Evolutionary conservation across 345 rosid species (phyloP).

Genomic region (Arabidopsis suecica): DNA sequence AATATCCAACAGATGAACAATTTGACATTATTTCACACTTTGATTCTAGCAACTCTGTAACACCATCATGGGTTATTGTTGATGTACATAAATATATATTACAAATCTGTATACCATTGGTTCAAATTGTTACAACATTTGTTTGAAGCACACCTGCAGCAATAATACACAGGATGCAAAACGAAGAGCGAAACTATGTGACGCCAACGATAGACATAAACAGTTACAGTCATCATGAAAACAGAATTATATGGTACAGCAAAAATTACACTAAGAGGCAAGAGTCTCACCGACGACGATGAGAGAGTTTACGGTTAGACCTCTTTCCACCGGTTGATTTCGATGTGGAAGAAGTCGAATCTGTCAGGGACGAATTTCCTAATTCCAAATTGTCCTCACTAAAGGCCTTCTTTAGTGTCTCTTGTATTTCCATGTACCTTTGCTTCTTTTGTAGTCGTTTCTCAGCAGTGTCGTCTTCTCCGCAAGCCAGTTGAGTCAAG

Average conservation of each 20-base stretch:
- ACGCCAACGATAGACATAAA: conserved; percentile 3
- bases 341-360: conserved; percentile 48
- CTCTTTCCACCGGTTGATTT: conserved; percentile 18
- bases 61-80: neutral
- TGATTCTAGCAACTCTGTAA: conserved; percentile 8
- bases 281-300: conserved; percentile 24
- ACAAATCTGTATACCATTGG: neutral
- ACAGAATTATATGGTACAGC: neutral
- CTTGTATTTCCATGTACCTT: conserved; percentile 64
- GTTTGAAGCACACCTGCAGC: conserved; percentile 7
- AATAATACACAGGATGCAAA: neutral
- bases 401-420: conserved; percentile 57
- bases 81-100: conserved; percentile 6
- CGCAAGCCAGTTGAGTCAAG: conserved; percentile 53
- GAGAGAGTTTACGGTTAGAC: conserved; percentile 21
- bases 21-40: neutral
- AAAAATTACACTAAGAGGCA: conserved; percentile 11
- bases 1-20: neutral
- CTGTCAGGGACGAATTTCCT: conserved; percentile 41
- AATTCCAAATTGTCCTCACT: conserved; percentile 60
- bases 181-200: neutral
- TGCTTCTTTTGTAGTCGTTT: conserved; percentile 55
- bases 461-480: conserved; percentile 55
- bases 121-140: conserved; percentile 12
- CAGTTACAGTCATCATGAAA: neutral